Base-by-base conservation (phyloP, 805 yeast genomes). In the Metschnikowia picachoensis region DNA sequence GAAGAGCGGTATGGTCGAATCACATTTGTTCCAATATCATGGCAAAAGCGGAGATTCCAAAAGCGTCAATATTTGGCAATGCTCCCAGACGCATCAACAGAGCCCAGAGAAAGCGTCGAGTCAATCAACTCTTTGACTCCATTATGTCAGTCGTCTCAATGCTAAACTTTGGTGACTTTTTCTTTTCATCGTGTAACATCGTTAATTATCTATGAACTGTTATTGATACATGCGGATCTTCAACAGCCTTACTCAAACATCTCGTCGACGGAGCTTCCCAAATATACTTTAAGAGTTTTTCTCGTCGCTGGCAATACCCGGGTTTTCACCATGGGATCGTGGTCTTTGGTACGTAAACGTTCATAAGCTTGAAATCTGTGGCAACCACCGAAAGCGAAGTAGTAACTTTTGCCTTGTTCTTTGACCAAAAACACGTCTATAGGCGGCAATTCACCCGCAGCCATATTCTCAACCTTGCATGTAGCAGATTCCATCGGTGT, bases 291-390 rank as follows among this genome's bases (percentile, higher is more conserved):
- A 46, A 88, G 64, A 49, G 86, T 90, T 25, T 75, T 72, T 49
- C 80, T 78, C 0, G 95, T 87, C 7, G 88, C 84, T 1, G 96
- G 96, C 30, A 87, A 64, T 8, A 88, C 59, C 53, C 83, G 83
- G 62, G 89, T 83, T 57, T 77, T 82, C 9, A 89, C 95, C 67
- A 75, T 56, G 0, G 66, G 60, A 27, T 66, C 69, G 13, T 51
- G 39, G 1, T 56, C 60, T 6, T 44, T 43, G 3, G 64, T 60
- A 29, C 73, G 76, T 25, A 64, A 47, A 34, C 74, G 66, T 47
- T 87, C 94, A 60, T 89, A 89, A 0, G 95, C 95, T 62, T 88
- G 95, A 55, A 88, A 84, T 51, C 96, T 66, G 60, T 88, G 96
- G 60, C 96, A 88, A 0, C 96, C 96, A 7, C 96, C 96, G 65